A percentile compares a stretch with the other conserved stretches of the same genome.
These are phyloP conservation scores for Colletotrichum aenigma DNA, from an alignment of 2,329 filamentous ascomycete genomes.

Conservation along the genomic window DNA sequence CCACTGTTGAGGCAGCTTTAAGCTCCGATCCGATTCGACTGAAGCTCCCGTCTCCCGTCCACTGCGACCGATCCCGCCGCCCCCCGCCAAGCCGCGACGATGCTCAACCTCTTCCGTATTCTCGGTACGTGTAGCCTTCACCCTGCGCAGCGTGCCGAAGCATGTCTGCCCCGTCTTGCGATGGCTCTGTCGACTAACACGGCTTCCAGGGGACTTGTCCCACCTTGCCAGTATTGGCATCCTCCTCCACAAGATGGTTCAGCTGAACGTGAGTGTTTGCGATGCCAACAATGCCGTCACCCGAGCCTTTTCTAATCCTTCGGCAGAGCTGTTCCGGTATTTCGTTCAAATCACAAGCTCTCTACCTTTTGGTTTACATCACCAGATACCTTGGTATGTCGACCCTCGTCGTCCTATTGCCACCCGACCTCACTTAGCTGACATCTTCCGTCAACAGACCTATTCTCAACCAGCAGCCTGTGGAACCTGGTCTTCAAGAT, in stretches of 20 bases:
- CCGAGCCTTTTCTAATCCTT: conserved; percentile 11
- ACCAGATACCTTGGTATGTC: conserved; percentile 84
- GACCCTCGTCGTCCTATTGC: not conserved
- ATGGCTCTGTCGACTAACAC: conserved; percentile 11
- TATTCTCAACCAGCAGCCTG: conserved; percentile 81
- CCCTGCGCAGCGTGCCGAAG: not conserved
- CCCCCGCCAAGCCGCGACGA: conserved; percentile 38
- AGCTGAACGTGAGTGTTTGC: conserved; percentile 73
- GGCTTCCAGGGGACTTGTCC: conserved; percentile 82
- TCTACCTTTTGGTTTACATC: conserved; percentile 93
- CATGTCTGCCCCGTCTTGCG: not conserved
- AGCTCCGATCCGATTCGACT: not conserved
- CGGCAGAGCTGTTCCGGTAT: conserved; percentile 93
- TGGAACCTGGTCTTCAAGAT: conserved; percentile 98
- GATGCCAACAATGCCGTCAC: not conserved
- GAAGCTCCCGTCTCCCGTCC: not conserved
- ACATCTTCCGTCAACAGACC: conserved; percentile 58
- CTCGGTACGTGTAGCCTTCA: conserved; percentile 45
- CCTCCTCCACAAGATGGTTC: conserved; percentile 94
- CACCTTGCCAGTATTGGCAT: conserved; percentile 95
- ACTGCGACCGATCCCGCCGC: not conserved
- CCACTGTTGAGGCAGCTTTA: conserved; percentile 15
- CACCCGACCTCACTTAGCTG: not conserved
- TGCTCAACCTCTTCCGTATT: conserved; percentile 64
- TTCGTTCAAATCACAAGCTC: conserved; percentile 97